Conservation (phyloP, 345 rosid species). For the Rhodamnia argentea region DNA sequence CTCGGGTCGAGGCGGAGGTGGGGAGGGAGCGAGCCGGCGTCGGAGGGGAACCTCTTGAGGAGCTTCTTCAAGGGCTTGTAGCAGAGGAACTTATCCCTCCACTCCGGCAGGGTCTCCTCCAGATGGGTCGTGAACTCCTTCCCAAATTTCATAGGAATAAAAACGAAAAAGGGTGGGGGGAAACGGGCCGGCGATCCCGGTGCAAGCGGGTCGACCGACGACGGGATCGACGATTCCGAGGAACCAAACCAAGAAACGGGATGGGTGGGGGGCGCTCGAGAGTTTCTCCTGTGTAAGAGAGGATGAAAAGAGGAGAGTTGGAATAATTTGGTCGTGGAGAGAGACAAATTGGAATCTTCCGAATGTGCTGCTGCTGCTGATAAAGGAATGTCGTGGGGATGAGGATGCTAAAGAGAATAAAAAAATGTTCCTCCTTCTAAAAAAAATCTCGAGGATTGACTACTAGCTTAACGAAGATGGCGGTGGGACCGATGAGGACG, state of each 20-base stretch:
- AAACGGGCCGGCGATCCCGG: background rate
- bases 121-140: constrained; percentile 84
- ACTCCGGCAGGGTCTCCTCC: constrained; percentile 83
- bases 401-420: background rate
- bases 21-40: background rate
- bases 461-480: background rate
- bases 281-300: background rate
- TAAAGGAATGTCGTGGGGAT: background rate
- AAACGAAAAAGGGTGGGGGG: too few relatives aligned
- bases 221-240: background rate
- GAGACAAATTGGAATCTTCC: background rate
- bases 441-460: background rate
- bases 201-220: background rate
- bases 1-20: background rate
- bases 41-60: constrained; percentile 47
- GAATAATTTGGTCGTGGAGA: background rate
- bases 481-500: background rate
- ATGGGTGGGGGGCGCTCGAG: background rate
- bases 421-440: background rate
- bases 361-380: background rate
- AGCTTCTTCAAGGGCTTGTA: constrained; percentile 87
- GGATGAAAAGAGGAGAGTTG: too few relatives aligned
- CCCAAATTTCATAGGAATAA: constrained; percentile 63
- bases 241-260: too few relatives aligned
- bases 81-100: constrained; percentile 95